Evolutionary conservation across 2,329 filamentous ascomycete genomes (phyloP).

Genomic region (Talaromyces sp.): DNA sequence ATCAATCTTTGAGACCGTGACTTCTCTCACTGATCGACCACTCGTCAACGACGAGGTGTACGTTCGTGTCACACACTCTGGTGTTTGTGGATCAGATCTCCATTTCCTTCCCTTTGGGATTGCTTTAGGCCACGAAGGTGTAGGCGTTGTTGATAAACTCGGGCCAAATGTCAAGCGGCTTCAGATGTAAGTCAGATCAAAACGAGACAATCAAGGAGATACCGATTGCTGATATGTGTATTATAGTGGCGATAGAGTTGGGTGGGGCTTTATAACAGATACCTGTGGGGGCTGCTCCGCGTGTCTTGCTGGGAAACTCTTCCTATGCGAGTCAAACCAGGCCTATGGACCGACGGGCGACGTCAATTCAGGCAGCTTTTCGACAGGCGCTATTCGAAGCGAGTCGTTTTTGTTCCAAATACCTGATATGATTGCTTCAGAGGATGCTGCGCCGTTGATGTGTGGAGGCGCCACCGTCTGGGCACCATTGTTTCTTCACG

Average conservation of each 20-base stretch:
- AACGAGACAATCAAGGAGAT: conserved; percentile 14
- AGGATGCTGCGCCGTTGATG: conserved; percentile 26
- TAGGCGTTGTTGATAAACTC: conserved; percentile 27
- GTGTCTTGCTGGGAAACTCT: conserved; percentile 24
- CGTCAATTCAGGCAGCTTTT: background rate
- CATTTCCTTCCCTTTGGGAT: conserved; percentile 31
- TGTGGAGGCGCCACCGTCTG: conserved; percentile 38
- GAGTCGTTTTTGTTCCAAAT: background rate
- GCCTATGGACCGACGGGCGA: background rate
- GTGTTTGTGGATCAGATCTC: conserved; percentile 60
- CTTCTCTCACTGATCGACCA: background rate
- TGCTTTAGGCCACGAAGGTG: conserved; percentile 37
- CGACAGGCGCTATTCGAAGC: background rate
- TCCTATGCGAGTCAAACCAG: too few relatives aligned
- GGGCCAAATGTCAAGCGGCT: conserved; percentile 17
- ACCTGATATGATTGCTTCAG: background rate
- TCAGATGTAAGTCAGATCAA: too few relatives aligned
- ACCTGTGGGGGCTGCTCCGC: conserved; percentile 34
- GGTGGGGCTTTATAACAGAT: conserved; percentile 38
- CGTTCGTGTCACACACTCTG: conserved; percentile 61
- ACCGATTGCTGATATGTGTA: conserved; percentile 25
- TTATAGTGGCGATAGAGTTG: conserved; percentile 33
- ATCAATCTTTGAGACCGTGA: background rate
- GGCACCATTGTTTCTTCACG: conserved; percentile 56
- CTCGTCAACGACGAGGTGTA: conserved; percentile 45